A percentile compares a stretch with the other conserved stretches of the same genome.
Evolutionary conservation across 2,329 filamentous ascomycete genomes (phyloP).

Genomic region (Cephalotrichum gorgonifer): DNA sequence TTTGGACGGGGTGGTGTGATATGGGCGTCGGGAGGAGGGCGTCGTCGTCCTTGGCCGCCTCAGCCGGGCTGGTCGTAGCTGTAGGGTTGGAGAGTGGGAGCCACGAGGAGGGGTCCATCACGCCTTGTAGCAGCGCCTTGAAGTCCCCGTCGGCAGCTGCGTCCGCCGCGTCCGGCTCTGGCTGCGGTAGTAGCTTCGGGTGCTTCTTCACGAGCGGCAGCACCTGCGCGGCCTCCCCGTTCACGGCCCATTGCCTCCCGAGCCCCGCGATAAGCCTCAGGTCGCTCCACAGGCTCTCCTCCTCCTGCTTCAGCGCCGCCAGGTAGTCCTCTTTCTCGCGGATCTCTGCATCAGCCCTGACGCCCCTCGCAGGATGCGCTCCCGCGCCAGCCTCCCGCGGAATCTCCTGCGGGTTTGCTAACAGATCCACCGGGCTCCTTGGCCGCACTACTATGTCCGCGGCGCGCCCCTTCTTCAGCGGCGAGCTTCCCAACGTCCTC

Average conservation of each 20-base stretch:
- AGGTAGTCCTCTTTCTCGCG: conserved; percentile 39
- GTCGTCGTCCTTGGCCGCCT: conserved; percentile 19
- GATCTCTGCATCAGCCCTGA: conserved; percentile 30
- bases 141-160: conserved; percentile 14
- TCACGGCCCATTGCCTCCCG: conserved; percentile 1
- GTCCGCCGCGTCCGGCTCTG: conserved; percentile 9
- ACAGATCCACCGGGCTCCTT: conserved; percentile 10
- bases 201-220: conserved; percentile 14
- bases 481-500: conserved; percentile 40
- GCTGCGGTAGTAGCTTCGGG: conserved; percentile 24
- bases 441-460: conserved; percentile 15
- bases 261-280: conserved; percentile 30
- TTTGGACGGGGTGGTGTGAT: conserved; percentile 55
- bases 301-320: conserved; percentile 42
- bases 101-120: conserved; percentile 39
- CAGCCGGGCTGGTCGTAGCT: too few species aligned
- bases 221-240: background rate
- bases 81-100: conserved; percentile 36
- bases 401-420: conserved; percentile 3
- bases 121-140: conserved; percentile 34
- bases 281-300: conserved; percentile 47
- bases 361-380: conserved; percentile 28
- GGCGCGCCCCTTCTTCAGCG: conserved; percentile 33
- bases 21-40: conserved; percentile 27
- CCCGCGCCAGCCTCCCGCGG: background rate